phyloP scores from a whole-genome alignment of 2,329 filamentous ascomycete genomes.

The Colletotrichum chlorophyti region DNA sequence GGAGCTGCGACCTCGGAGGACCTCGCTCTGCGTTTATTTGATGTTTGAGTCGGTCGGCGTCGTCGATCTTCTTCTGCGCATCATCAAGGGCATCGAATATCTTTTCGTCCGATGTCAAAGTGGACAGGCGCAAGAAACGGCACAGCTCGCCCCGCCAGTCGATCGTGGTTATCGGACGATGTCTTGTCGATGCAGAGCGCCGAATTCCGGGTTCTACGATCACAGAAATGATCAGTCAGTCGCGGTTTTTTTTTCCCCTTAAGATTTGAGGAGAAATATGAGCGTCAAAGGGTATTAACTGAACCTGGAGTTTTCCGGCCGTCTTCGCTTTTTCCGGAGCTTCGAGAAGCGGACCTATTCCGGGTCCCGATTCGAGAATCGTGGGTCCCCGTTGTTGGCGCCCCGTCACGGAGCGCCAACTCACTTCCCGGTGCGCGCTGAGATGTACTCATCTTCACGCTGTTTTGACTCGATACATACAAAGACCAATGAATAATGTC shows the following conservation, averaged over 20 bases:
- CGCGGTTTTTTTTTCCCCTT: too few species aligned
- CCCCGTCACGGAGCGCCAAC: too few species aligned
- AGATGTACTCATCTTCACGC: too few species aligned
- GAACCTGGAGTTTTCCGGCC: too few species aligned
- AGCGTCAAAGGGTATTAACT: too few species aligned
- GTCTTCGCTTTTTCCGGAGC: background rate
- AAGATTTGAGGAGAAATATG: too few species aligned
- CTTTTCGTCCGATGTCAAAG: background rate
- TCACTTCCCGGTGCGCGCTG: too few species aligned
- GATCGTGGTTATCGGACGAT: background rate
- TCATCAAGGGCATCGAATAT: background rate
- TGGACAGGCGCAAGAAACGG: background rate
- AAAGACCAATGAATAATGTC: too few species aligned
- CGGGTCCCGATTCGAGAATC: too few species aligned
- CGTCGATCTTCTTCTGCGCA: background rate
- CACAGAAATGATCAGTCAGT: background rate
- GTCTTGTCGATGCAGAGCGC: background rate
- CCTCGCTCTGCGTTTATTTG: background rate
- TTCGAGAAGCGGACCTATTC: background rate
- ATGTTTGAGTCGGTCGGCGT: background rate
- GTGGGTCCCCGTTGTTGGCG: too few species aligned
- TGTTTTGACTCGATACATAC: too few species aligned
- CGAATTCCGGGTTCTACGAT: background rate
- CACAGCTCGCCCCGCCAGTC: constrained; percentile 1
- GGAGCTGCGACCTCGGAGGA: background rate